phyloP scores from a whole-genome alignment of 177 flowering plant genomes.

The Vitis hybrid region DNA sequence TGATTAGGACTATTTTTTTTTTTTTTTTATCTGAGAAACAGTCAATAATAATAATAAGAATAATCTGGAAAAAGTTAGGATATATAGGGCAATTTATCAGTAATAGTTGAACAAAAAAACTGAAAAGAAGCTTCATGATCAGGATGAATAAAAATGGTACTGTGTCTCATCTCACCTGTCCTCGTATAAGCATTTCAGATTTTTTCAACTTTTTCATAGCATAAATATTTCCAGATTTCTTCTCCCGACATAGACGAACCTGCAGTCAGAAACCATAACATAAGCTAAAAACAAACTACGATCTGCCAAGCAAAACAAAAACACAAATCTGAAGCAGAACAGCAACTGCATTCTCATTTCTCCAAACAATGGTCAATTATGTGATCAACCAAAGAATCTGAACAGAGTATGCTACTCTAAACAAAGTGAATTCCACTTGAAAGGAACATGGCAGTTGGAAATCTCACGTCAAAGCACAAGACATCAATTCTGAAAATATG shows the following conservation, averaged over 20 bases:
- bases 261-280: conserved; percentile 29
- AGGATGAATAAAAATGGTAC: neutral
- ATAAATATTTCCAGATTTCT: conserved; percentile 80
- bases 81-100: neutral
- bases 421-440: no score
- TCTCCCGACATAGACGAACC: conserved; percentile 94
- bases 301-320: neutral
- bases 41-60: neutral
- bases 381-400: no score
- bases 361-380: no score
- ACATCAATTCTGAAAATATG: no score
- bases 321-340: neutral
- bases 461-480: no score
- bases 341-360: no score
- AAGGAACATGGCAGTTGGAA: no score
- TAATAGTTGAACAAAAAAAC: neutral
- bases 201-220: conserved; percentile 99
- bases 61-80: neutral
- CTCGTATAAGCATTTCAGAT: conserved; percentile 94
- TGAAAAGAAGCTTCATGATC: neutral
- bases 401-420: no score
- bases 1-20: neutral
- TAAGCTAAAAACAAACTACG: neutral
- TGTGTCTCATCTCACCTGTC: conserved; percentile 64
- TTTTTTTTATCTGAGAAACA: neutral